A percentile compares a stretch with the other conserved stretches of the same genome.
Evolutionary conservation across 2,329 filamentous ascomycete species (phyloP).

Genomic region (Scedosporium minutisporum): DNA sequence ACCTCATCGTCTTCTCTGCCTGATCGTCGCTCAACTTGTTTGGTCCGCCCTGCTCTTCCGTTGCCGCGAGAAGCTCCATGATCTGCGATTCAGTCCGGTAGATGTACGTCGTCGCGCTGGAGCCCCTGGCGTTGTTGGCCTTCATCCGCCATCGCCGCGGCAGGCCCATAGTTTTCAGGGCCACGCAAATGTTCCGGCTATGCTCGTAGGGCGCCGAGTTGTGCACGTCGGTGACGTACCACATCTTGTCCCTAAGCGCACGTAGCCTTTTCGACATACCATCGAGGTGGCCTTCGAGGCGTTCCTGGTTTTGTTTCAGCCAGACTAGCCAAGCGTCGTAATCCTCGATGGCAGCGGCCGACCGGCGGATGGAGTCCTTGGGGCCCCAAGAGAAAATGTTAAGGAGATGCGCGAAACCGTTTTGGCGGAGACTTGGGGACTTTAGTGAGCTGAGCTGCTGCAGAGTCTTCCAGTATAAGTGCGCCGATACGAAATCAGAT

Average conservation of each 20-base stretch:
- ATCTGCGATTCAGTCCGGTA: conserved; percentile 77
- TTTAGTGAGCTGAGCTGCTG: conserved; percentile 59
- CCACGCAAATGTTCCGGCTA: conserved; percentile 74
- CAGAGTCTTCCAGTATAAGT: conserved; percentile 76
- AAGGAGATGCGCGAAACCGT: conserved; percentile 62
- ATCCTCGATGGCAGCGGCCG: conserved; percentile 63
- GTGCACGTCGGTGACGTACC: conserved; percentile 91
- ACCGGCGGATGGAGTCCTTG: conserved; percentile 58
- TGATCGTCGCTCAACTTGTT: conserved; percentile 97
- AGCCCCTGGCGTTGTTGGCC: conserved; percentile 35
- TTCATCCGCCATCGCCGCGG: conserved; percentile 45
- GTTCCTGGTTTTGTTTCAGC: conserved; percentile 72
- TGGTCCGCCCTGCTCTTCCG: conserved; percentile 74
- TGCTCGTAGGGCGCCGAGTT: conserved; percentile 84
- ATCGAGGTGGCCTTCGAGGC: conserved; percentile 64
- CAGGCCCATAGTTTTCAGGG: conserved; percentile 81
- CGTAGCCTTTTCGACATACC: conserved; percentile 64
- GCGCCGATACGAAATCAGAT: conserved; percentile 74
- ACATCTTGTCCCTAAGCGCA: conserved; percentile 89
- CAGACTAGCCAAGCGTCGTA: conserved; percentile 76
- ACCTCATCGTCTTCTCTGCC: conserved; percentile 71
- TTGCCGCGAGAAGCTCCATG: conserved; percentile 76
- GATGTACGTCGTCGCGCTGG: conserved; percentile 53
- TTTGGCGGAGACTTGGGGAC: conserved; percentile 50
- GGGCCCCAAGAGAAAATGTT: conserved; percentile 67